These are phyloP conservation scores for Pyronema domesticum DNA, from an alignment of 495 filamentous ascomycete genomes.

Conservation along the genomic window DNA sequence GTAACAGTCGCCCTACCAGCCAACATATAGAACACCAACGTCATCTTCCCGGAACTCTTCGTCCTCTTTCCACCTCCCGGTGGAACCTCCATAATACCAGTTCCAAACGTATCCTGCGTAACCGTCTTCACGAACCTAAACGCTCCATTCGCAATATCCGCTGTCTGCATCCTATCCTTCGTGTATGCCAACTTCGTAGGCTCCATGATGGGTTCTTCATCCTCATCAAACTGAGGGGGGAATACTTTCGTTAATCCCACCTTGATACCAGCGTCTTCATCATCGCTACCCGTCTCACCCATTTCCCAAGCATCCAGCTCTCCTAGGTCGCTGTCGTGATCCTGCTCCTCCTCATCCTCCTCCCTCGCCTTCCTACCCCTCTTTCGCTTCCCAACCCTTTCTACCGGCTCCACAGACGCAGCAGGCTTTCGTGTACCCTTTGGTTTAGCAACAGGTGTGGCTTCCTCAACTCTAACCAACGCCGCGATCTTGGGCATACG, in stretches of 20 bases:
- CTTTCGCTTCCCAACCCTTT: slow-evolving; percentile 20
- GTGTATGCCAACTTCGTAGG: slow-evolving; percentile 57
- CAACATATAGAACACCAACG: slow-evolving; percentile 85
- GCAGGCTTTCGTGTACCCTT: background rate
- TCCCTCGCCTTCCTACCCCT: slow-evolving; percentile 21
- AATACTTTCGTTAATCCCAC: slow-evolving; percentile 40
- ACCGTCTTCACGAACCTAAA: slow-evolving; percentile 81
- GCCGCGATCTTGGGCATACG: slow-evolving; percentile 47
- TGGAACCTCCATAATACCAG: slow-evolving; percentile 74
- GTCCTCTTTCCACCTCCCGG: slow-evolving; percentile 61
- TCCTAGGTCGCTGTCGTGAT: slow-evolving; percentile 37
- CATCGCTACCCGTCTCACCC: slow-evolving; percentile 30
- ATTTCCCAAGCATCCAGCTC: slow-evolving; percentile 34
- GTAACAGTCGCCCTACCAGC: slow-evolving; percentile 56
- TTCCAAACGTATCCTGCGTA: slow-evolving; percentile 65
- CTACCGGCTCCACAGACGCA: background rate
- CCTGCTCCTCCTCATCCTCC: slow-evolving; percentile 33
- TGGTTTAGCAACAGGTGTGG: background rate
- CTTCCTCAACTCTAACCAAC: slow-evolving; percentile 44
- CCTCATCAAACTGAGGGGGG: slow-evolving; percentile 32
- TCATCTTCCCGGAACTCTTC: slow-evolving; percentile 85
- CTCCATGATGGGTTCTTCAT: slow-evolving; percentile 39
- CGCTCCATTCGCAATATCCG: slow-evolving; percentile 50
- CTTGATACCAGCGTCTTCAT: slow-evolving; percentile 33
- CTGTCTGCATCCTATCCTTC: slow-evolving; percentile 52